Evolutionary conservation across 352 stramenopile species (phyloP), one percentile per base, ranked within the genome.

Genomic region (Phytopythium vexans): DNA sequence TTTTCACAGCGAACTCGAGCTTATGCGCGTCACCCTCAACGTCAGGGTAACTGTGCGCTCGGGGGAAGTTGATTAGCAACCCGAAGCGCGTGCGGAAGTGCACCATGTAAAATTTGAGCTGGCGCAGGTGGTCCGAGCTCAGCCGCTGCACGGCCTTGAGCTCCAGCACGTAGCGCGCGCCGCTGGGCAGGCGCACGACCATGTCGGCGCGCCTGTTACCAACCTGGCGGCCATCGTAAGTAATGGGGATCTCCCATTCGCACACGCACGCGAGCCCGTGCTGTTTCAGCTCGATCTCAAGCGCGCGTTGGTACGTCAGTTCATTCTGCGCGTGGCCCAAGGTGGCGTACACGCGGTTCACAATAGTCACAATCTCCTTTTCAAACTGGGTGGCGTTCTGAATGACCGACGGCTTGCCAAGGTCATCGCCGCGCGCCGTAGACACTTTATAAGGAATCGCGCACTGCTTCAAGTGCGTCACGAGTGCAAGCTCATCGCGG

Each of bases 61-160:
- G 62, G 3, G 69, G 69, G 38, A 78, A 78, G 52, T 78, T 78
- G 48, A 78, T 72, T 52, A 78, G 62, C 35, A 66, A 58, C 16
- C 69, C 69, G 8, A 74, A 55, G 3, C 31, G 41, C 43, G 68
- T 63, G n/a, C 66, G 45, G 33, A 72, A 73, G 37, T 70, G 49
- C 27, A 46, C 61, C 61, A 77, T 63, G 58, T 77, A 77, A 41
- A 67, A 77, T 32, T 72, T 53, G 27, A 77, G 68, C 45, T 77
- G 68, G 35, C 62, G 63, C 16, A 68, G 16, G 16, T 77, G 49
- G 8, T 64, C 56, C 1, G 52, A 31, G 16, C 57, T 61, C 16
- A 74, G 52, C n/a, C 41, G 61, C 45, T 51, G 45, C 12, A 77
- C 53, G 0, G 68, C 65, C 45, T 74, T 77, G 31, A 77, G 65